phyloP scores from a whole-genome alignment of 305 asterid genomes.

The Ruellia speciosa region DNA sequence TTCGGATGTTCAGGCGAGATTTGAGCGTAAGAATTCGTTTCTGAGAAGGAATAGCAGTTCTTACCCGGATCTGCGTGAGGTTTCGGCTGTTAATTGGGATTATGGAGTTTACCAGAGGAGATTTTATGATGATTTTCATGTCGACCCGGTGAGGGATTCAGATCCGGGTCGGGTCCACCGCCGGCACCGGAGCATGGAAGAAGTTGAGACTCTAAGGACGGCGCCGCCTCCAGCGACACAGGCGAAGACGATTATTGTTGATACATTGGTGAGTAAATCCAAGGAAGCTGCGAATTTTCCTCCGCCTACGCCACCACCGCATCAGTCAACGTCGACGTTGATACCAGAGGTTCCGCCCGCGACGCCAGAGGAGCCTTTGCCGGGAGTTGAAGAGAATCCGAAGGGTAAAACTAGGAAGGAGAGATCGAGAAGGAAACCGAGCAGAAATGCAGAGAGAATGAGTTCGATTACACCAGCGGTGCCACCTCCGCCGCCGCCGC shows the following conservation, averaged over 20 bases:
- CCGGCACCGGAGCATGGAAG: slow-evolving; percentile 63
- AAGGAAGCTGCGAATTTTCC: slow-evolving; percentile 16
- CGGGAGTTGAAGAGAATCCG: slow-evolving; percentile 20
- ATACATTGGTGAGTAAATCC: slow-evolving; percentile 31
- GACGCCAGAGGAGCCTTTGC: slow-evolving; percentile 3
- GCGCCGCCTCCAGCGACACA: slow-evolving; percentile 24
- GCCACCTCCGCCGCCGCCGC: slow-evolving; percentile 34
- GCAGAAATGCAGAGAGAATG: slow-evolving; percentile 24
- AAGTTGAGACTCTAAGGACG: slow-evolving; percentile 25
- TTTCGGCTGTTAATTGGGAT: slow-evolving; percentile 32
- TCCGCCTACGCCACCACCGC: slow-evolving; percentile 16
- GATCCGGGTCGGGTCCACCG: slow-evolving; percentile 36
- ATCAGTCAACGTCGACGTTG: neutral
- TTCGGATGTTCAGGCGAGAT: slow-evolving; percentile 28
- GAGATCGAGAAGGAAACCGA: slow-evolving; percentile 30
- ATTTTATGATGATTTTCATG: slow-evolving; percentile 44
- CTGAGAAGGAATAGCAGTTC: slow-evolving; percentile 58
- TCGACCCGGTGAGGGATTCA: slow-evolving; percentile 30
- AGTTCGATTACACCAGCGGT: slow-evolving; percentile 8
- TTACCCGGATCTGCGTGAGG: slow-evolving; percentile 67
- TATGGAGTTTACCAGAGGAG: slow-evolving; percentile 38
- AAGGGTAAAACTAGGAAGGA: slow-evolving; percentile 23
- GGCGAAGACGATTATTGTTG: slow-evolving; percentile 30
- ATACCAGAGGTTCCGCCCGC: neutral
- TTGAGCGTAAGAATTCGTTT: slow-evolving; percentile 26